Conservation (phyloP, 2,329 filamentous ascomycete species). For the Trichoderma sp. region DNA sequence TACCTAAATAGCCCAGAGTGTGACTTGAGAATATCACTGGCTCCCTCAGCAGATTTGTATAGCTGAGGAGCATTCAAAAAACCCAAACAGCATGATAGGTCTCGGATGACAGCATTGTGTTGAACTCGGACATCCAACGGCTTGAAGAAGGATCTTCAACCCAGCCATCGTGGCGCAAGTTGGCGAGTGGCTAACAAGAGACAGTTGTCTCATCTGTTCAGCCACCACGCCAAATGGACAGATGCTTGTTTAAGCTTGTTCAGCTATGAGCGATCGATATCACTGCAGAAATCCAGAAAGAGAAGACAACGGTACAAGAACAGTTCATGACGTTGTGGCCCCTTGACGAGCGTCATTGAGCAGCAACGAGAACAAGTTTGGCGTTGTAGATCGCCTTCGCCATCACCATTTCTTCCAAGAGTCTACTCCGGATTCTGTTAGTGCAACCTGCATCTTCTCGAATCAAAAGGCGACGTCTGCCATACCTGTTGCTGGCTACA, state of each 20-base stretch:
- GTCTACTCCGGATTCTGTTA: too few species aligned
- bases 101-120: neutral
- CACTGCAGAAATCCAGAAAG: neutral
- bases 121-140: too few species aligned
- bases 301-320: neutral
- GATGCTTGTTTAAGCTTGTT: neutral
- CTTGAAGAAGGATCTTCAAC: neutral
- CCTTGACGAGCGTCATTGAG: slow-evolving; percentile 1
- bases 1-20: too few species aligned
- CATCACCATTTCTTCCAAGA: too few species aligned
- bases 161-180: slow-evolving; percentile 7
- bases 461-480: too few species aligned
- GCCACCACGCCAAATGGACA: slow-evolving; percentile 11
- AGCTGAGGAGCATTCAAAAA: too few species aligned
- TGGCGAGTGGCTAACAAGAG: neutral
- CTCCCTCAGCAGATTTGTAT: too few species aligned
- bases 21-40: too few species aligned
- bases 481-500: too few species aligned
- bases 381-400: neutral
- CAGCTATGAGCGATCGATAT: neutral
- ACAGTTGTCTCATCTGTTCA: neutral
- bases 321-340: slow-evolving; percentile 7
- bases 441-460: too few species aligned
- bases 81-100: too few species aligned
- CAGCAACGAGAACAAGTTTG: neutral